These are phyloP conservation scores for Gaultheria prostrata DNA, from an alignment of 148 eudicot genomes.

Conservation along the genomic window DNA sequence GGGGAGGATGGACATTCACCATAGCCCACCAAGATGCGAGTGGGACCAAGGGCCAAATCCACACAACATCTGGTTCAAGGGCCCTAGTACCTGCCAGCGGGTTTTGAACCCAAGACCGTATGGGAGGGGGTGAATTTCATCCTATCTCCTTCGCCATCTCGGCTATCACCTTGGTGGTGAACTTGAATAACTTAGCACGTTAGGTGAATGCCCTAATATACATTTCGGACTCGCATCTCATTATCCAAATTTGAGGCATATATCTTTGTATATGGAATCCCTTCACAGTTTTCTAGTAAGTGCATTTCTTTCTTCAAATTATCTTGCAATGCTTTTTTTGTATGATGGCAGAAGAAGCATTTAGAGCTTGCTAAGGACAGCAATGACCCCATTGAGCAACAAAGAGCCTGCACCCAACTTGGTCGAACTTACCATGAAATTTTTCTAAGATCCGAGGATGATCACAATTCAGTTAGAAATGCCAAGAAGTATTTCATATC, in stretches of 20 bases:
- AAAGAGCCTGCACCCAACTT: conserved; percentile 95
- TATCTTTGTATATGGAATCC: background rate
- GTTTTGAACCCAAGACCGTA: no score
- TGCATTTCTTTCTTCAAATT: background rate
- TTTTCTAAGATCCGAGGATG: conserved; percentile 59
- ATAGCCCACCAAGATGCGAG: no score
- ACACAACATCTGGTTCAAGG: no score
- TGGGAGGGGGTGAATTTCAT: no score
- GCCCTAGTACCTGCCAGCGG: no score
- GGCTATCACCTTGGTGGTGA: background rate
- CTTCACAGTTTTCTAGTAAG: background rate
- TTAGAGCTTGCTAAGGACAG: conserved; percentile 71
- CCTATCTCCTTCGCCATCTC: no score
- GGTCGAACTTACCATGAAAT: conserved; percentile 94
- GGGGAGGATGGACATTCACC: no score
- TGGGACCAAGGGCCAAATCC: no score
- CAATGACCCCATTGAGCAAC: conserved; percentile 81
- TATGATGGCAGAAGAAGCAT: conserved; percentile 69
- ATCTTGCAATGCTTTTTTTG: background rate
- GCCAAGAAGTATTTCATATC: conserved; percentile 76
- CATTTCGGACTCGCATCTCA: background rate
- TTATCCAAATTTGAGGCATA: background rate
- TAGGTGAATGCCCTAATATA: background rate
- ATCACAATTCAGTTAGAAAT: conserved; percentile 61
- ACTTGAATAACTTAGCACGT: background rate